Evolutionary conservation across 805 yeast species (phyloP).

Genomic region (Zygosaccharomyces lentus): DNA sequence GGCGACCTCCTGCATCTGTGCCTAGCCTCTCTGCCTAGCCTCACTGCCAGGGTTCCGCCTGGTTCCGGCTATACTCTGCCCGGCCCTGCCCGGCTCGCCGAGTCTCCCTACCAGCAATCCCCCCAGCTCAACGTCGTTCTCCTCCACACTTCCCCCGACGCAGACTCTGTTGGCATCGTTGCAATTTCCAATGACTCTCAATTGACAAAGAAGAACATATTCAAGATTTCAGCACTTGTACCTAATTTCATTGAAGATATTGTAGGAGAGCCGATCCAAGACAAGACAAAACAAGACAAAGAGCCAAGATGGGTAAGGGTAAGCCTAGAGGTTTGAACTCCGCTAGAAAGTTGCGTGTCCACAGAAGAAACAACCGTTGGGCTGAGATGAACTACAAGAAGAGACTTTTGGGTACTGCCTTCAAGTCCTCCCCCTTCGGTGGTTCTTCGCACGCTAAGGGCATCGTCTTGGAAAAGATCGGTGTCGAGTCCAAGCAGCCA

Average conservation of each 20-base stretch:
- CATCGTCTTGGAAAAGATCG: constrained; percentile 98
- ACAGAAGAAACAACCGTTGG: constrained; percentile 99
- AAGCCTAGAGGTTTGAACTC: constrained; percentile 99
- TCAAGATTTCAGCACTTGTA: not conserved
- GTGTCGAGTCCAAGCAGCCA: constrained; percentile 99
- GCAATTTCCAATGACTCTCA: constrained; percentile 3
- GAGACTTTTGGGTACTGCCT: constrained; percentile 98
- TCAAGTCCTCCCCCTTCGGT: constrained; percentile 99
- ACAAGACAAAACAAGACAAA: constrained; percentile 14
- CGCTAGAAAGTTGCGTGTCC: constrained; percentile 99
- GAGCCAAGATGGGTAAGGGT: constrained; percentile 91
- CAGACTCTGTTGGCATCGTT: not conserved
- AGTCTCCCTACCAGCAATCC: not conserved
- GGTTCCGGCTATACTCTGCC: not conserved
- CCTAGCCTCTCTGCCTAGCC: not conserved
- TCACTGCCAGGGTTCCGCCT: no score
- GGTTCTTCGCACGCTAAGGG: constrained; percentile 99
- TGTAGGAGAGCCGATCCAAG: constrained; percentile 5
- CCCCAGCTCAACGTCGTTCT: not conserved
- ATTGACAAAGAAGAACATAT: constrained; percentile 4
- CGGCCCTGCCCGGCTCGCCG: not conserved
- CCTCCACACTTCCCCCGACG: not conserved
- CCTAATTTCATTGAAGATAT: not conserved
- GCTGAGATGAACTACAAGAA: constrained; percentile 97
- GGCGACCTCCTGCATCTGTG: not conserved